phyloP scores from a whole-genome alignment of 2,329 filamentous ascomycete species.

The Thermochaetoides dissita region DNA sequence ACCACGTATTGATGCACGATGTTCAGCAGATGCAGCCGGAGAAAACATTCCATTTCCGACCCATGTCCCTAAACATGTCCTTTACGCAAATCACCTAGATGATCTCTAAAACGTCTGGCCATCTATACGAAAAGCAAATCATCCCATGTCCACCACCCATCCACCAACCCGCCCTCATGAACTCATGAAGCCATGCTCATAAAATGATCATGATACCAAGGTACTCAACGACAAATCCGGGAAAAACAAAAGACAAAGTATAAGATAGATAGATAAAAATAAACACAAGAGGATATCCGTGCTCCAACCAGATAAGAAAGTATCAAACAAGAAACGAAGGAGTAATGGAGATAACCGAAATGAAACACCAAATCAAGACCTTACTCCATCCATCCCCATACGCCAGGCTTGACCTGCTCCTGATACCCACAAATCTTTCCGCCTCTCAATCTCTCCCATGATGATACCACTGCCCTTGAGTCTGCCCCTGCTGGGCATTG shows the following conservation, averaged over 20 bases:
- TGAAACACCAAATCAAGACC: background rate
- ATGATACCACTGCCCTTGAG: background rate
- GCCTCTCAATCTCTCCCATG: slow-evolving; percentile 9
- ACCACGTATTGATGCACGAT: no score
- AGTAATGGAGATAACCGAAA: background rate
- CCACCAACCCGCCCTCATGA: no score
- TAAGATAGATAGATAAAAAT: background rate
- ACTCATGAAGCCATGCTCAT: no score
- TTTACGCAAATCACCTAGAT: no score
- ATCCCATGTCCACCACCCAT: no score
- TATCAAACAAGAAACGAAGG: background rate
- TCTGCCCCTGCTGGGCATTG: background rate
- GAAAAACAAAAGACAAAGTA: background rate
- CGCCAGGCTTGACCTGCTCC: background rate
- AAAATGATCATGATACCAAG: no score
- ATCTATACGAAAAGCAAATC: no score
- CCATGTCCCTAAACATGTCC: no score
- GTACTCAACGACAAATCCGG: no score
- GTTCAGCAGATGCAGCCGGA: no score
- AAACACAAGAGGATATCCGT: background rate
- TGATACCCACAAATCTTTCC: background rate
- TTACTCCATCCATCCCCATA: background rate
- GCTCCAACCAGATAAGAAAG: background rate
- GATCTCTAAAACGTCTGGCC: no score
- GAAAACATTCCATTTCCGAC: no score